phyloP scores from a whole-genome alignment of 108 stramenopile genomes.

The Cyclotella sp. region DNA sequence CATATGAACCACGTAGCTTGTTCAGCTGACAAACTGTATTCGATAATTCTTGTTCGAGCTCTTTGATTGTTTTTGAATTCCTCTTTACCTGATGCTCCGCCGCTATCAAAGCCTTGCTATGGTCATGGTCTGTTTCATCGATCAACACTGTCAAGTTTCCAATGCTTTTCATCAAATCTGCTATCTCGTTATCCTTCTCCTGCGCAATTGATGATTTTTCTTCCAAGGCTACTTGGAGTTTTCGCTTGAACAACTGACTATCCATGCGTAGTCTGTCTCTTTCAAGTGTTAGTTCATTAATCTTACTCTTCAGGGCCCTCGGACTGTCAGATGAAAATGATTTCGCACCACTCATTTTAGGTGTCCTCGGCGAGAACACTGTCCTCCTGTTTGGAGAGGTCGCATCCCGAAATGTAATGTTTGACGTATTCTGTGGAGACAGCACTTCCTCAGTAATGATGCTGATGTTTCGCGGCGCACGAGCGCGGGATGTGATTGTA shows the following conservation, averaged over 20 bases:
- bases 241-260: constrained; percentile 17
- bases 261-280: constrained; percentile 28
- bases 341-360: background rate
- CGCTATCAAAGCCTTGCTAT: background rate
- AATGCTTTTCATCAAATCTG: constrained; percentile 20
- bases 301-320: background rate
- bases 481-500: background rate
- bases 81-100: background rate
- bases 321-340: background rate
- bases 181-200: constrained; percentile 25
- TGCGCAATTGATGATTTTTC: constrained; percentile 2
- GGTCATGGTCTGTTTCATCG: constrained; percentile 9
- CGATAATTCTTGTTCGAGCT: constrained; percentile 22
- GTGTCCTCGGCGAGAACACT: constrained; percentile 2
- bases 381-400: background rate
- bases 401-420: constrained; percentile 2
- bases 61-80: constrained; percentile 10
- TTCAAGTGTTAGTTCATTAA: constrained; percentile 12
- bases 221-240: constrained; percentile 27
- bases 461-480: constrained; percentile 2
- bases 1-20: constrained; percentile 12
- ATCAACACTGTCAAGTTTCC: constrained; percentile 17
- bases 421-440: background rate
- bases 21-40: constrained; percentile 5
- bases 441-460: constrained; percentile 7